These are phyloP conservation scores for Adansonia rubrostipa DNA, from an alignment of 441 rosid genomes.

Conservation along the genomic window DNA sequence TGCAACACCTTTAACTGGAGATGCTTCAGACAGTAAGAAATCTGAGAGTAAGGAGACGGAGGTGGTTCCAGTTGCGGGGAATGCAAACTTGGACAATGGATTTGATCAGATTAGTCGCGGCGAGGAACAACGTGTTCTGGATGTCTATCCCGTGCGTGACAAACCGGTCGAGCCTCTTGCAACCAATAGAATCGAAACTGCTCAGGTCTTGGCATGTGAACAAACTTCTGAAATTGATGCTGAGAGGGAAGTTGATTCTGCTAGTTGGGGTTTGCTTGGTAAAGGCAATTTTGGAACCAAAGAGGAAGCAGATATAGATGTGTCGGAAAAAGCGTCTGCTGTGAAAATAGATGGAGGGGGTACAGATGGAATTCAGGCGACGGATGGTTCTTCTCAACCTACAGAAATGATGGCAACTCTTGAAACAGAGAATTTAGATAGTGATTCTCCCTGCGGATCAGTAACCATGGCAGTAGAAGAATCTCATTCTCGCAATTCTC, in stretches of 20 bases:
- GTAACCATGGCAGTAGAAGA: slow-evolving; percentile 29
- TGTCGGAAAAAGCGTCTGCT: slow-evolving; percentile 10
- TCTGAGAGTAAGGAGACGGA: slow-evolving; percentile 35
- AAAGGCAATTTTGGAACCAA: slow-evolving; percentile 27
- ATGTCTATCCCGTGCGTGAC: slow-evolving; percentile 34
- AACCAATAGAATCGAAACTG: slow-evolving; percentile 24
- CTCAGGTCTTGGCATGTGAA: slow-evolving; percentile 35
- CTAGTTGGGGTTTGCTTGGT: slow-evolving; percentile 3
- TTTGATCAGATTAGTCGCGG: slow-evolving; percentile 43
- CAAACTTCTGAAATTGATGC: slow-evolving; percentile 30
- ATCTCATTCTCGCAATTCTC: slow-evolving; percentile 18
- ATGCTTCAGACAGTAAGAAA: slow-evolving; percentile 40
- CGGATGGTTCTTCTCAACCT: slow-evolving; percentile 30
- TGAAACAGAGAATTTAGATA: slow-evolving; percentile 24
- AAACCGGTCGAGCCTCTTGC: slow-evolving; percentile 29
- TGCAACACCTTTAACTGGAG: slow-evolving; percentile 44
- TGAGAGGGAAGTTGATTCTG: slow-evolving; percentile 24
- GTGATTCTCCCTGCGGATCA: slow-evolving; percentile 5
- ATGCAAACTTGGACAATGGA: slow-evolving; percentile 50
- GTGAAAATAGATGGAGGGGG: slow-evolving; percentile 38
- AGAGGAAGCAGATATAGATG: slow-evolving; percentile 21
- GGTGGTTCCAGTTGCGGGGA: slow-evolving; percentile 33
- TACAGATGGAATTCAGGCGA: slow-evolving; percentile 32
- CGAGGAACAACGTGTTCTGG: slow-evolving; percentile 33
- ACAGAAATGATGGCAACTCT: slow-evolving; percentile 24